Conservation (phyloP, 257 asterid species). For the Capsicum pubescens region DNA sequence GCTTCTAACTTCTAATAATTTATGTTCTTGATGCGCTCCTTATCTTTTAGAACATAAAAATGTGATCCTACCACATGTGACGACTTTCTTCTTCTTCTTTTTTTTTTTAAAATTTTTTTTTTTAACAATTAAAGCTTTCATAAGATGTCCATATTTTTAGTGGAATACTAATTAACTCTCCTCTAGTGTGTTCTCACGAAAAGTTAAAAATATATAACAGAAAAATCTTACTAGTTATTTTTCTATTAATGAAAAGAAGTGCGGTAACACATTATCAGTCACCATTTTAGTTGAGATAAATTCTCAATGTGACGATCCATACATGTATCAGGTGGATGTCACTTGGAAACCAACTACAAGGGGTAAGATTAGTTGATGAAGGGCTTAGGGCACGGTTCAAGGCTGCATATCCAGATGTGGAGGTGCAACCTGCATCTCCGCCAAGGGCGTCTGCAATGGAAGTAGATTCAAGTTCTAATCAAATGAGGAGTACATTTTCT, state of each 20-base stretch:
- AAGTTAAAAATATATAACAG: neutral
- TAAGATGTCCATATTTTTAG: neutral
- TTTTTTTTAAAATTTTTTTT: neutral
- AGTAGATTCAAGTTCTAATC: constrained; percentile 56
- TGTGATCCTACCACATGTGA: neutral
- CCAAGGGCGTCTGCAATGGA: constrained; percentile 84
- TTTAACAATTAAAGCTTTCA: neutral
- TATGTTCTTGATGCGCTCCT: constrained; percentile 7
- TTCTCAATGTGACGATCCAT: neutral
- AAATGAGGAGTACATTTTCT: constrained; percentile 44
- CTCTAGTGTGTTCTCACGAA: neutral
- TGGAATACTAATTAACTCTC: constrained; percentile 11
- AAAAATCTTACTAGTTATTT: neutral
- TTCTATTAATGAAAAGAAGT: neutral
- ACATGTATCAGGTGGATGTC: constrained; percentile 78
- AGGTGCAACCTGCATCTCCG: constrained; percentile 94
- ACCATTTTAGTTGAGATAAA: neutral
- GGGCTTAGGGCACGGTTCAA: constrained; percentile 96
- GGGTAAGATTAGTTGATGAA: constrained; percentile 85
- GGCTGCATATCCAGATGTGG: constrained; percentile 95
- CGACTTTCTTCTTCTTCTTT: too few relatives aligned
- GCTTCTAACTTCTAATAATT: neutral
- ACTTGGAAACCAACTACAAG: constrained; percentile 91
- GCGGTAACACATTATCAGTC: neutral
- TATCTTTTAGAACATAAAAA: neutral